Evolutionary conservation across 257 asterid genomes (phyloP).

Genomic region (Leonotis leonurus): DNA sequence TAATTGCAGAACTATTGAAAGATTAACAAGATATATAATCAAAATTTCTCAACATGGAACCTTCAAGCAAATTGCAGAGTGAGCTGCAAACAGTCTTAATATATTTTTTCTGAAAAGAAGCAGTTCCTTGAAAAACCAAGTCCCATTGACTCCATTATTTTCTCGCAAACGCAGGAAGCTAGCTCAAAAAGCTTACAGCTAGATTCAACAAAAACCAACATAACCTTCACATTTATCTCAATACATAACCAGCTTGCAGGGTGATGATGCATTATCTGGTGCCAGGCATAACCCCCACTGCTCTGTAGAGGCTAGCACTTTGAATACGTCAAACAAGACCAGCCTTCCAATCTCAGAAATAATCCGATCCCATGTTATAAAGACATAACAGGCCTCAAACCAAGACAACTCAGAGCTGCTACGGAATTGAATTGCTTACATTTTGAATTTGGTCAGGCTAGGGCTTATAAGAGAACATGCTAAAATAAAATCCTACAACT

Average conservation of each 20-base stretch:
- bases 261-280: not conserved
- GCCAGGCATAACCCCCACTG: not conserved
- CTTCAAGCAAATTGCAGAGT: not conserved
- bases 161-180: not conserved
- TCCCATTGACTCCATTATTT: not conserved
- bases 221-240: not conserved
- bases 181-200: not conserved
- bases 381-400: conserved; percentile 8
- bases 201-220: not conserved
- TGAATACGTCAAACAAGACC: not conserved
- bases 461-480: not conserved
- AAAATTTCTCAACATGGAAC: not conserved
- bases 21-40: not conserved
- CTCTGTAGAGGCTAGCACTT: not conserved
- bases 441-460: not conserved
- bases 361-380: not conserved
- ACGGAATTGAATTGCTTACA: not conserved
- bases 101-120: not conserved
- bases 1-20: not conserved
- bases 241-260: conserved; percentile 3
- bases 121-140: too few species aligned
- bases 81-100: not conserved
- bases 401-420: not conserved
- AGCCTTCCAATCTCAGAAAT: not conserved
- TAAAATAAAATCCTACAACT: not conserved